Evolutionary conservation across 148 eudicot genomes (phyloP).

Genomic region (Rhododendron simsii): DNA sequence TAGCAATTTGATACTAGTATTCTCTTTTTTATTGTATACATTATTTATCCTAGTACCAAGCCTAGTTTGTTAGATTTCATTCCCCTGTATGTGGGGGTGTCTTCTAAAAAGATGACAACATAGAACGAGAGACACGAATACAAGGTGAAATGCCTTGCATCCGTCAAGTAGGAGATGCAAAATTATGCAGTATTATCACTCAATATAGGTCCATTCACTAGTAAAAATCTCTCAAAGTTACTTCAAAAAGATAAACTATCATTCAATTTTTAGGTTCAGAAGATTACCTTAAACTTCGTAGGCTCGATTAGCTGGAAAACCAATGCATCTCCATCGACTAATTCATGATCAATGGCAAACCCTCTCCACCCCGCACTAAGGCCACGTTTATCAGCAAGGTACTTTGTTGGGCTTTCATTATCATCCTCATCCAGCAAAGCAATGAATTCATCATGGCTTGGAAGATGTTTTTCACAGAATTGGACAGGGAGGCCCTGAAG

Average conservation of each 20-base stretch:
- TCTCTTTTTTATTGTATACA: too few species aligned
- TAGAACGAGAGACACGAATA: background rate
- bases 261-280: background rate
- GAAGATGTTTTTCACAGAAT: constrained; percentile 56
- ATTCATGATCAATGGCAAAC: constrained; percentile 62
- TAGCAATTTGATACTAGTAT: too few species aligned
- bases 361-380: constrained; percentile 89
- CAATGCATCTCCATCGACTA: constrained; percentile 70
- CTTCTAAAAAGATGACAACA: background rate
- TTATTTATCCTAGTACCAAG: too few species aligned
- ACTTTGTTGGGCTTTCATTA: constrained; percentile 38
- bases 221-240: background rate
- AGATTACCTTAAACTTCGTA: constrained; percentile 49
- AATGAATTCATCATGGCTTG: constrained; percentile 38
- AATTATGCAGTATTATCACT: background rate
- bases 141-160: background rate
- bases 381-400: constrained; percentile 57
- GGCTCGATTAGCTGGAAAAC: constrained; percentile 57
- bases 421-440: constrained; percentile 54
- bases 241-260: background rate
- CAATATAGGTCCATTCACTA: too few species aligned
- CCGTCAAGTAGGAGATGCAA: background rate
- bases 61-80: too few species aligned
- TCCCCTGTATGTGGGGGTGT: background rate
- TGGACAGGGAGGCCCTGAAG: constrained; percentile 56